phyloP scores from a whole-genome alignment of 257 asterid genomes.

The Marsdenia floribunda region DNA sequence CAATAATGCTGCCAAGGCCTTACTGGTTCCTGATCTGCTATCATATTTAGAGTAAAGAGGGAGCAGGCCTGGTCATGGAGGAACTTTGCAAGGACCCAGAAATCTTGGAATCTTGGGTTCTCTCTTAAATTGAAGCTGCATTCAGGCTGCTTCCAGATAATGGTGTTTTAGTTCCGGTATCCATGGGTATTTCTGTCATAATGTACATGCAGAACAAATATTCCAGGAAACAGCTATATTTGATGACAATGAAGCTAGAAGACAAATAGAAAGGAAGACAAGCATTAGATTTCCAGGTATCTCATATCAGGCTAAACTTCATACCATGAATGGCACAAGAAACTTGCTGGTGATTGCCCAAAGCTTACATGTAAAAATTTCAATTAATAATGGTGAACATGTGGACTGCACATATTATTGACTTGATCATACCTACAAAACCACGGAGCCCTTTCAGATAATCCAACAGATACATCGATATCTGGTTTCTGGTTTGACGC shows the following conservation, averaged over 20 bases:
- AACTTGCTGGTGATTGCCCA: background rate
- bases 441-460: slow-evolving; percentile 85
- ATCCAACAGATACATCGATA: slow-evolving; percentile 77
- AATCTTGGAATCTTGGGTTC: background rate
- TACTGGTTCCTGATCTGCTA: background rate
- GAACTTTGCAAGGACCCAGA: background rate
- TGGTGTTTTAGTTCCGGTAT: background rate
- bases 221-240: background rate
- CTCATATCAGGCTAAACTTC: background rate
- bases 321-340: background rate
- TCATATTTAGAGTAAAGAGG: background rate
- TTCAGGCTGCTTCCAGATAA: background rate
- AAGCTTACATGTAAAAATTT: background rate
- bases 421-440: slow-evolving; percentile 66
- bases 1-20: background rate
- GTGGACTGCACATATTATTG: background rate
- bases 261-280: background rate
- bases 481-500: slow-evolving; percentile 67
- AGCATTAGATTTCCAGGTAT: background rate
- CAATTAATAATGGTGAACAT: background rate
- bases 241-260: background rate
- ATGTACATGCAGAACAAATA: background rate
- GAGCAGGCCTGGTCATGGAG: background rate
- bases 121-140: background rate
- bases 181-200: background rate